These are phyloP conservation scores for Tolypocladium tropicale DNA, from an alignment of 2,329 filamentous ascomycete genomes.

Conservation along the genomic window DNA sequence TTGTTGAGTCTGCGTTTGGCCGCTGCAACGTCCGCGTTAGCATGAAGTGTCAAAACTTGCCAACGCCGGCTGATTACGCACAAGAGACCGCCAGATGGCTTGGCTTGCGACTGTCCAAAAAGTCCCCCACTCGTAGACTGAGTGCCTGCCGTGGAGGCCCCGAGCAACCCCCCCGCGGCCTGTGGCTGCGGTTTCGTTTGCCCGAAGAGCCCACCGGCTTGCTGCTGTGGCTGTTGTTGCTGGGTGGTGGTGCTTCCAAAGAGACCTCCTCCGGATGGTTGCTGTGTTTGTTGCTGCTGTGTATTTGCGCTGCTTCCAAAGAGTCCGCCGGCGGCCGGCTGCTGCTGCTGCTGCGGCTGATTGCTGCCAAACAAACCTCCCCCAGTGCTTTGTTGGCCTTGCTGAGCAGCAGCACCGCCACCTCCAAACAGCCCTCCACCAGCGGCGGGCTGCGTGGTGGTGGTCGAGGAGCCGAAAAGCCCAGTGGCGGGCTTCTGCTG, in stretches of 20 bases:
- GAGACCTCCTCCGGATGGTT: conserved; percentile 10
- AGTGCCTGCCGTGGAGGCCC: conserved; percentile 9
- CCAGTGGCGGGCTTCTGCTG: conserved; percentile 16
- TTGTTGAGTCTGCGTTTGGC: conserved; percentile 18
- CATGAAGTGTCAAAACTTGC: not conserved
- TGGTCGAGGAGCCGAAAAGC: conserved; percentile 19
- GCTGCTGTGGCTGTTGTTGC: conserved; percentile 14
- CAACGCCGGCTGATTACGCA: conserved; percentile 10
- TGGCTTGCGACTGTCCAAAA: conserved; percentile 24
- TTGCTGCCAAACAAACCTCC: conserved; percentile 7
- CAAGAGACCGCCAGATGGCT: conserved; percentile 21
- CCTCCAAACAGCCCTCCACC: conserved; percentile 13
- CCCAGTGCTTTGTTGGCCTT: not conserved
- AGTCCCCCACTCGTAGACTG: conserved; percentile 10
- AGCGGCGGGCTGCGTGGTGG: conserved; percentile 9
- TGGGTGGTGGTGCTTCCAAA: conserved; percentile 11
- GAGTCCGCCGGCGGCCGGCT: conserved; percentile 13
- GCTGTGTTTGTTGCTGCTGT: conserved; percentile 14
- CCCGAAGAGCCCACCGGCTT: conserved; percentile 19
- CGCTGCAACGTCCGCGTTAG: conserved; percentile 11
- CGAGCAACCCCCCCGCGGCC: conserved; percentile 19
- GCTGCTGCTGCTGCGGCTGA: conserved; percentile 6
- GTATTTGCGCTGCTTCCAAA: conserved; percentile 19
- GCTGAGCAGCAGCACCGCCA: conserved; percentile 1
- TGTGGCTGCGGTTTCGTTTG: conserved; percentile 11